Conservation (phyloP, 2,329 filamentous ascomycete species). For the Sclerotinia sclerotiorum region DNA sequence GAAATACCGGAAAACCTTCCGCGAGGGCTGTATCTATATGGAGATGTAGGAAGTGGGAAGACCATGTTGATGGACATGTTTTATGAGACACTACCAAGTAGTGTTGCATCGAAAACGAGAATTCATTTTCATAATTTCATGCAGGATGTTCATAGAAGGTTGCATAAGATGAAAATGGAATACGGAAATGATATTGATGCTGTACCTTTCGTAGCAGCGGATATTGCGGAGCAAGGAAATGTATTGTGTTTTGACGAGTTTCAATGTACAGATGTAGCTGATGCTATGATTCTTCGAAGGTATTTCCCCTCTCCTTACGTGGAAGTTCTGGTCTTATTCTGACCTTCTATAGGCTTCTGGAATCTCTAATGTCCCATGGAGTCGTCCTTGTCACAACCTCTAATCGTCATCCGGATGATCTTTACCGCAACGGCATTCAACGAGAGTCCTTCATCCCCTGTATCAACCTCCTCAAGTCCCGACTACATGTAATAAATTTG, state of each 20-base stretch:
- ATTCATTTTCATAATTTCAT: conserved; percentile 99
- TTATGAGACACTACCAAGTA: conserved; percentile 82
- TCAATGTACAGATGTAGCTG: conserved; percentile 96
- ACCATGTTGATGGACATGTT: conserved; percentile 99
- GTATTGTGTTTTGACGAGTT: conserved; percentile 99
- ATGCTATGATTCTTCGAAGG: conserved; percentile 94
- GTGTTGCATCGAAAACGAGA: conserved; percentile 78
- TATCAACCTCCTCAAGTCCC: conserved; percentile 84
- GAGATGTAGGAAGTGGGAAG: conserved; percentile 95
- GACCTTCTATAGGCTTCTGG: conserved; percentile 61
- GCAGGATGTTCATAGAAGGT: conserved; percentile 90
- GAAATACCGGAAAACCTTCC: conserved; percentile 73
- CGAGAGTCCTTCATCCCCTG: conserved; percentile 93
- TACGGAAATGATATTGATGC: conserved; percentile 88
- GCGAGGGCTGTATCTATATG: conserved; percentile 89
- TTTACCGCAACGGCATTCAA: conserved; percentile 98
- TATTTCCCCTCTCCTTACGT: conserved; percentile 39
- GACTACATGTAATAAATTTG: conserved; percentile 86
- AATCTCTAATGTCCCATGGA: conserved; percentile 93
- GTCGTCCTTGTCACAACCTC: conserved; percentile 94
- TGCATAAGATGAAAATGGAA: conserved; percentile 87
- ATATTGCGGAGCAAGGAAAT: conserved; percentile 80
- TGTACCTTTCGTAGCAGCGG: conserved; percentile 89
- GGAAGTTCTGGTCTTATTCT: conserved; percentile 11
- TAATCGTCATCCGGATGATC: conserved; percentile 91